Evolutionary conservation across 345 rosid genomes (phyloP).

Genomic region (Eucalyptus rudis): DNA sequence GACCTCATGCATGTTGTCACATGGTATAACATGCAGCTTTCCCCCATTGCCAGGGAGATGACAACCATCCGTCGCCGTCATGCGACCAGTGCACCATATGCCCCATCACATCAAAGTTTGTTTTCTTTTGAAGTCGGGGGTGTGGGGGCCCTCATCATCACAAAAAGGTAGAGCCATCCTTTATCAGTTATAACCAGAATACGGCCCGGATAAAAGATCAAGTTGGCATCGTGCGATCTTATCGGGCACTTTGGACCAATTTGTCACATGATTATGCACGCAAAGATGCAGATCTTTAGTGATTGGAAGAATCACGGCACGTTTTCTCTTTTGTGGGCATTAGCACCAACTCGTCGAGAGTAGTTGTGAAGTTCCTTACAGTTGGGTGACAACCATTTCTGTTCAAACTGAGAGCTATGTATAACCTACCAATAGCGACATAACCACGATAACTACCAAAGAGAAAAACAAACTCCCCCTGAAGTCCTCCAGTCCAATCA

Average conservation of each 20-base stretch:
- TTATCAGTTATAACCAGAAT: neutral
- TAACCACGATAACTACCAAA: neutral
- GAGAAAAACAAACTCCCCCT: neutral
- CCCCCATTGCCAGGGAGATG: neutral
- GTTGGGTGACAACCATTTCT: neutral
- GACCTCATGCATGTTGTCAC: neutral
- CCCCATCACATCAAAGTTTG: neutral
- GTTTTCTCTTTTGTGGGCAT: neutral
- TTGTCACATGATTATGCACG: neutral
- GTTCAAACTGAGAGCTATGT: neutral
- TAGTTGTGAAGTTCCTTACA: neutral
- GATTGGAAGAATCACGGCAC: neutral
- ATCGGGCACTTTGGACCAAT: neutral
- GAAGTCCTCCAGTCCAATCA: neutral
- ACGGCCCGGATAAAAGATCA: neutral
- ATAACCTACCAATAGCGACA: neutral
- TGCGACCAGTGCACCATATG: neutral
- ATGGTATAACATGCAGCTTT: neutral
- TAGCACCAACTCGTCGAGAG: neutral
- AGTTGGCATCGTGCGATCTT: neutral
- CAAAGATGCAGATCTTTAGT: neutral
- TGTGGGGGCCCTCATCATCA: neutral
- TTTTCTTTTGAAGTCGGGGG: neutral
- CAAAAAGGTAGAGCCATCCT: neutral
- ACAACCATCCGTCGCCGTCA: neutral